Conservation (phyloP, 768 basidiomycete species). For the Mrakia frigida region DNA sequence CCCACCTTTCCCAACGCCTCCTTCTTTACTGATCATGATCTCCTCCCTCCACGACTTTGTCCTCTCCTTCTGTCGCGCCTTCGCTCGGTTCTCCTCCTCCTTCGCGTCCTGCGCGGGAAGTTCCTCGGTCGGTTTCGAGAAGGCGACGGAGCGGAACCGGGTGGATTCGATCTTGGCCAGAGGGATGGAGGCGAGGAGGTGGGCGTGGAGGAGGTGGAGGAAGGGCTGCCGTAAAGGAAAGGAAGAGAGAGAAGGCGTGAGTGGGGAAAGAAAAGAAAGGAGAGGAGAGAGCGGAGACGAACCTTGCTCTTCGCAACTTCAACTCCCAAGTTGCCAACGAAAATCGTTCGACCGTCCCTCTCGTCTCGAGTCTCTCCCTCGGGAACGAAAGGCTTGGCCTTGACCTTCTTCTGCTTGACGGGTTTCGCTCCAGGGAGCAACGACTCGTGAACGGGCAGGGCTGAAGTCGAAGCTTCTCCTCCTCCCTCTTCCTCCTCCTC, state of each 20-base stretch:
- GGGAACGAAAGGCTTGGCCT: constrained; percentile 49
- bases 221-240: constrained; percentile 52
- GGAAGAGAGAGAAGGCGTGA: background rate
- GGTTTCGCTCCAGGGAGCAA: constrained; percentile 10
- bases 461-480: constrained; percentile 7
- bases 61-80: constrained; percentile 42
- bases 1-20: constrained; percentile 45
- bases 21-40: constrained; percentile 43
- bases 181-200: constrained; percentile 67
- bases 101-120: constrained; percentile 46
- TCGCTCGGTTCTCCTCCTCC: constrained; percentile 39
- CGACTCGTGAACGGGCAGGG: constrained; percentile 31
- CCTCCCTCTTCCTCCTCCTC: constrained; percentile 29
- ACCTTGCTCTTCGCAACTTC: constrained; percentile 74
- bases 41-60: constrained; percentile 43
- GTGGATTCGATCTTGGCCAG: constrained; percentile 80
- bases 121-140: constrained; percentile 71
- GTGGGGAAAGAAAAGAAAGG: background rate
- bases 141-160: constrained; percentile 89
- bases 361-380: constrained; percentile 65
- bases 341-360: constrained; percentile 77
- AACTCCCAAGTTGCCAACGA: constrained; percentile 80
- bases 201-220: constrained; percentile 68
- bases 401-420: constrained; percentile 20
- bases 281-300: constrained; percentile 37